phyloP scores from a whole-genome alignment of 2,329 filamentous ascomycete genomes.

The Penicillium sp. region DNA sequence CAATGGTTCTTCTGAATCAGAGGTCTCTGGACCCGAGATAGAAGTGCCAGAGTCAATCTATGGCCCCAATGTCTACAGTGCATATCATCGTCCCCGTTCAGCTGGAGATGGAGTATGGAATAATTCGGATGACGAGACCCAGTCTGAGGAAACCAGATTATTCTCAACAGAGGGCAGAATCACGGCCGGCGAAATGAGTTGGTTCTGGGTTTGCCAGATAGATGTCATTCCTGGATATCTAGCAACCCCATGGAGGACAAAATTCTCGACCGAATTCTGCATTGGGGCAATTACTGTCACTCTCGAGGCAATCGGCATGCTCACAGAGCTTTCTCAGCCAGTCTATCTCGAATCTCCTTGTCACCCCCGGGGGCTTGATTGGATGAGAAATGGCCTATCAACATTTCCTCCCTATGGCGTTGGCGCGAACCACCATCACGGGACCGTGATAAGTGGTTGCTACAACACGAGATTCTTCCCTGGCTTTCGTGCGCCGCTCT shows the following conservation, averaged over 20 bases:
- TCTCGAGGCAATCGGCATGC: not conserved
- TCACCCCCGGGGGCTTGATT: not conserved
- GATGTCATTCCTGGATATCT: conserved; percentile 5
- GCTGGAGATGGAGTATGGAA: not conserved
- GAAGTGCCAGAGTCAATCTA: not conserved
- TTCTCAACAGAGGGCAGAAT: conserved; percentile 49
- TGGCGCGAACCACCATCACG: conserved; percentile 4
- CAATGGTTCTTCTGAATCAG: not conserved
- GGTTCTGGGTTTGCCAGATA: conserved; percentile 5
- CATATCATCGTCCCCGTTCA: not conserved
- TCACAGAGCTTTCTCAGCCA: conserved; percentile 1
- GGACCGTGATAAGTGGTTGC: not conserved
- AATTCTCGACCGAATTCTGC: conserved; percentile 1
- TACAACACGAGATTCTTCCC: not conserved
- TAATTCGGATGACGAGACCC: not conserved
- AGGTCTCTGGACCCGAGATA: not conserved
- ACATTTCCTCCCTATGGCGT: conserved; percentile 5
- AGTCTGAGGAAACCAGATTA: not conserved
- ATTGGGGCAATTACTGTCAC: conserved; percentile 1
- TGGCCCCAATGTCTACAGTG: not conserved
- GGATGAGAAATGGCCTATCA: conserved; percentile 1
- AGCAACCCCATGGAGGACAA: not conserved
- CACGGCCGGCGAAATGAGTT: not conserved
- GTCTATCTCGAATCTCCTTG: not conserved
- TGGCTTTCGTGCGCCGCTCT: conserved; percentile 1